These are phyloP conservation scores for Kodamaea laetipori DNA, from an alignment of 805 yeast species.

Conservation along the genomic window DNA sequence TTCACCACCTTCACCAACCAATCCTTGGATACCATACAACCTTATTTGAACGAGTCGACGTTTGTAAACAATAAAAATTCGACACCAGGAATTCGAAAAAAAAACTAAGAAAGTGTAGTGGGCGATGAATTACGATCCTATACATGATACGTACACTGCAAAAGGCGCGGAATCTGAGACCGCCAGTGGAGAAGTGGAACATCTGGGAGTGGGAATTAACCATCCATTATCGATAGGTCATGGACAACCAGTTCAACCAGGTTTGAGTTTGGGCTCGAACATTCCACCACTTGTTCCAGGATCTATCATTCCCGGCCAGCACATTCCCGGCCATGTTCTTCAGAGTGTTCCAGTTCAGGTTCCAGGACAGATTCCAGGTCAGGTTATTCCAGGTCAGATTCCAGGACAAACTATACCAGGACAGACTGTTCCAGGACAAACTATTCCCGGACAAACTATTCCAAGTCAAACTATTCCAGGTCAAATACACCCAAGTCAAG, in stretches of 20 bases:
- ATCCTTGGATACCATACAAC: background rate
- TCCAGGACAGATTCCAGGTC: background rate
- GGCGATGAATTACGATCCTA: conserved; percentile 49
- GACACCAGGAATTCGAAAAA: background rate
- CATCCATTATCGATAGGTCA: no score
- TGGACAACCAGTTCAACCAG: conserved; percentile 4
- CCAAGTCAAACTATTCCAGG: no score
- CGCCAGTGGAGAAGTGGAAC: conserved; percentile 10
- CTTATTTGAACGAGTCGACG: conserved; percentile 1
- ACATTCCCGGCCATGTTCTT: background rate
- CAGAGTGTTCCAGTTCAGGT: background rate
- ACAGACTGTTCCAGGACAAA: no score
- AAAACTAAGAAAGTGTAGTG: background rate
- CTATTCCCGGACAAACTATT: no score
- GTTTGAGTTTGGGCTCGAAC: background rate
- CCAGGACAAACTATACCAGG: no score
- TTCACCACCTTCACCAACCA: conserved; percentile 1
- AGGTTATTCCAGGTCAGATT: no score
- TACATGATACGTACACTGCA: conserved; percentile 37
- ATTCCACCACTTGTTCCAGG: no score
- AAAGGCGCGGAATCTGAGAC: conserved; percentile 1
- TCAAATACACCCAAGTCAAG: no score
- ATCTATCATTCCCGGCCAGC: background rate
- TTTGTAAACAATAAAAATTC: conserved; percentile 1
- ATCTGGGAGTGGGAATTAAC: no score